Percentiles rank a stretch among this genome's conserved stretches.
phyloP scores from a whole-genome alignment of 2,329 filamentous ascomycete genomes.

The Rosellinia necatrix region DNA sequence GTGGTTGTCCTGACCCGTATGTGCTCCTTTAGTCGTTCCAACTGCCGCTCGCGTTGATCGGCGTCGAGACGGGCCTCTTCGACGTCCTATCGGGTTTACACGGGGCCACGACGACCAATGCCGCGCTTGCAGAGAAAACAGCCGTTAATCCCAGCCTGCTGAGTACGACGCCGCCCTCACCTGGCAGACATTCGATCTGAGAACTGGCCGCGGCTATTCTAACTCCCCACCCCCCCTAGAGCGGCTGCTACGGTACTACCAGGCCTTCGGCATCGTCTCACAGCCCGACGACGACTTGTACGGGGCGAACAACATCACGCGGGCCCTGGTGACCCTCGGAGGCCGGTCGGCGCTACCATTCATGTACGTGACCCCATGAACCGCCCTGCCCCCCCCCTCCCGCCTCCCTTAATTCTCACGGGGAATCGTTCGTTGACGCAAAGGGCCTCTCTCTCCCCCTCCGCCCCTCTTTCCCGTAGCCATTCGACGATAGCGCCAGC shows the following conservation, averaged over 20 bases:
- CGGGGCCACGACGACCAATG: slow-evolving; percentile 5
- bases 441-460: neutral
- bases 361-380: slow-evolving; percentile 20
- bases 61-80: slow-evolving; percentile 23
- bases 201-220: neutral
- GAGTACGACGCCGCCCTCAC: slow-evolving; percentile 20
- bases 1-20: neutral
- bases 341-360: slow-evolving; percentile 24
- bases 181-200: too few species aligned
- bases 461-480: slow-evolving; percentile 3
- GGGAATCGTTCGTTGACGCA: neutral
- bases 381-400: neutral
- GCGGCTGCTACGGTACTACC: slow-evolving; percentile 33
- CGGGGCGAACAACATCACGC: slow-evolving; percentile 31
- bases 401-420: too few species aligned
- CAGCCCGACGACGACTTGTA: slow-evolving; percentile 27
- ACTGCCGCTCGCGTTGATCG: slow-evolving; percentile 21
- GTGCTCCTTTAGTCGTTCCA: slow-evolving; percentile 17
- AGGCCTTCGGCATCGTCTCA: slow-evolving; percentile 30
- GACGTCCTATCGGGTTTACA: slow-evolving; percentile 14
- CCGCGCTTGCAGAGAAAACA: slow-evolving; percentile 18
- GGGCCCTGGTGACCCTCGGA: slow-evolving; percentile 19
- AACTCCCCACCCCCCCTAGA: slow-evolving; percentile 11
- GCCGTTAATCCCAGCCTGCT: slow-evolving; percentile 24
- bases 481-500: slow-evolving; percentile 18